Evolutionary conservation across 257 asterid genomes (phyloP).

Genomic region (Thymus mandschuricus): DNA sequence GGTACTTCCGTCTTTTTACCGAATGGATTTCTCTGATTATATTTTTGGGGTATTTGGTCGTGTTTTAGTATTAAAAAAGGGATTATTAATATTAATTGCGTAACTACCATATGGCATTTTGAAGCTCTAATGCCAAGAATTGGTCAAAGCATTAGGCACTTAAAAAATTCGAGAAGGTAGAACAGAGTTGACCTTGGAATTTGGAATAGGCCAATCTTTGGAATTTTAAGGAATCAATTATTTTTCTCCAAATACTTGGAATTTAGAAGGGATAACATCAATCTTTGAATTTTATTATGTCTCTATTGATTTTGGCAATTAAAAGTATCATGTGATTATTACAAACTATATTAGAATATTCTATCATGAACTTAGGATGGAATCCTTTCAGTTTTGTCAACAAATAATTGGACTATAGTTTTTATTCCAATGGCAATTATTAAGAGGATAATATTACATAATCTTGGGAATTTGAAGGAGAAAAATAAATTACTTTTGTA

Average conservation of each 20-base stretch:
- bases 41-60: neutral
- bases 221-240: neutral
- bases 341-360: no score
- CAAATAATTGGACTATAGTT: no score
- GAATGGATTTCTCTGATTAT: no score
- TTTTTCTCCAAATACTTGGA: no score
- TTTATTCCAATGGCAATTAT: no score
- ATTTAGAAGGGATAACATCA: neutral
- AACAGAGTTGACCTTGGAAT: slow-evolving; percentile 16
- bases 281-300: neutral
- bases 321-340: neutral
- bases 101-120: neutral
- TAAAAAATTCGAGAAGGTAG: slow-evolving; percentile 16
- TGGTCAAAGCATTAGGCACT: slow-evolving; percentile 26
- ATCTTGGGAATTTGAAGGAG: no score
- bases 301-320: neutral
- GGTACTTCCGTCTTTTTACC: neutral
- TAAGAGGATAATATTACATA: no score
- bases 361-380: no score
- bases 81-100: no score
- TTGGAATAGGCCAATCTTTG: slow-evolving; percentile 13
- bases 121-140: slow-evolving; percentile 1
- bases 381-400: no score
- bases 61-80: neutral
- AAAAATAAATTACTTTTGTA: no score